Evolutionary conservation across 805 yeast genomes (phyloP).

Genomic region (Ogataea paradorogensis): DNA sequence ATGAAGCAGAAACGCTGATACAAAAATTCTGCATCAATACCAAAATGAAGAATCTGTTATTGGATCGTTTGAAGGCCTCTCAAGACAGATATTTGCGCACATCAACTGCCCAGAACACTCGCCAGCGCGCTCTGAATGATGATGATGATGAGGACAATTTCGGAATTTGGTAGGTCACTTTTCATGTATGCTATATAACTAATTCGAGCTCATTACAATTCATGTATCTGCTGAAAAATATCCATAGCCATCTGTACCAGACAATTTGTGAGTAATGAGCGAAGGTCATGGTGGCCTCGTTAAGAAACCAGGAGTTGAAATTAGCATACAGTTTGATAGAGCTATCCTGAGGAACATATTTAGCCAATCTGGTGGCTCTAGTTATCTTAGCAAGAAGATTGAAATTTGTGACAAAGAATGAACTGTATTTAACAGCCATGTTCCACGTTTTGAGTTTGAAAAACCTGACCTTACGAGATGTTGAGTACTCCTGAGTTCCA

Average conservation of each 20-base stretch:
- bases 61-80: conserved; percentile 11
- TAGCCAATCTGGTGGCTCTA: background rate
- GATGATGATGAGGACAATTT: conserved; percentile 32
- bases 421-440: conserved; percentile 45
- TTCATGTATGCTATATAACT: conserved; percentile 8
- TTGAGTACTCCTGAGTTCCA: conserved; percentile 43
- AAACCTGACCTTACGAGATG: conserved; percentile 12
- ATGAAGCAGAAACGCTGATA: conserved; percentile 30
- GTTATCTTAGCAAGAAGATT: conserved; percentile 31
- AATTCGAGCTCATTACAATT: conserved; percentile 63
- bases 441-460: conserved; percentile 34
- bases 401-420: conserved; percentile 40
- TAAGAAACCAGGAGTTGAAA: conserved; percentile 38
- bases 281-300: conserved; percentile 68
- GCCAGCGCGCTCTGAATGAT: conserved; percentile 17
- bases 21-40: conserved; percentile 25
- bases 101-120: conserved; percentile 10
- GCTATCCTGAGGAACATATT: background rate
- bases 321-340: conserved; percentile 40
- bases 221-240: conserved; percentile 71
- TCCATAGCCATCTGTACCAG: conserved; percentile 93
- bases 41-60: conserved; percentile 20
- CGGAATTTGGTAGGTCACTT: conserved; percentile 27
- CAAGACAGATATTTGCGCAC: conserved; percentile 22
- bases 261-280: conserved; percentile 91